Percentiles rank a stretch among this genome's conserved stretches.
phyloP scores from a whole-genome alignment of 2,329 filamentous ascomycete genomes.

The Fusarium keratoplasticum region DNA sequence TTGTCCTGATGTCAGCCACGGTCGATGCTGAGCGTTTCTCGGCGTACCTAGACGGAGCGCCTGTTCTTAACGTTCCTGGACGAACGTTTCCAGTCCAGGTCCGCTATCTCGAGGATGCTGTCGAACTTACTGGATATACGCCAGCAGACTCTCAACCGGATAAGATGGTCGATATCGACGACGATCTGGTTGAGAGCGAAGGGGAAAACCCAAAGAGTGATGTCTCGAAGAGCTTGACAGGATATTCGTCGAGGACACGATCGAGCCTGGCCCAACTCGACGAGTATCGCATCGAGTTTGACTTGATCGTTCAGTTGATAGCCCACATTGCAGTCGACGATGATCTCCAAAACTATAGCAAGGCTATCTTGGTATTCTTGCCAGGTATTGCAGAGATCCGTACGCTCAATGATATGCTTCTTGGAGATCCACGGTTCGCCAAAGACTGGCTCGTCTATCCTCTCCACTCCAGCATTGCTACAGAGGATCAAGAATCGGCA shows the following conservation, averaged over 20 bases:
- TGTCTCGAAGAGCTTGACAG: constrained; percentile 72
- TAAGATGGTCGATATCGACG: constrained; percentile 72
- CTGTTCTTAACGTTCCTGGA: constrained; percentile 90
- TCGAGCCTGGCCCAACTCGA: constrained; percentile 82
- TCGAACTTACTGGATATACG: constrained; percentile 85
- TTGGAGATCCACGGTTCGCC: constrained; percentile 80
- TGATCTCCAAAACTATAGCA: constrained; percentile 78
- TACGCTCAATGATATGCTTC: constrained; percentile 85
- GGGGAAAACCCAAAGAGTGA: constrained; percentile 66
- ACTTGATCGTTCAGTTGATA: constrained; percentile 84
- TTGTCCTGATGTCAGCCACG: constrained; percentile 97
- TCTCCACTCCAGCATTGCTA: constrained; percentile 93
- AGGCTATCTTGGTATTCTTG: constrained; percentile 92
- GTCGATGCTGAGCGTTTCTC: constrained; percentile 95
- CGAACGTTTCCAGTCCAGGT: constrained; percentile 93
- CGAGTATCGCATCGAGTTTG: constrained; percentile 92
- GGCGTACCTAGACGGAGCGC: constrained; percentile 85
- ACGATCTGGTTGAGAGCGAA: constrained; percentile 66
- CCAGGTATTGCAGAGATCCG: constrained; percentile 95
- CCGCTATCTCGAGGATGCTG: constrained; percentile 89
- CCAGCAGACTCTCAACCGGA: constrained; percentile 58
- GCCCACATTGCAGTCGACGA: constrained; percentile 78
- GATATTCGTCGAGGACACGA: constrained; percentile 81
- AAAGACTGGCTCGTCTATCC: constrained; percentile 87
- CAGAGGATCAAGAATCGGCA: constrained; percentile 94